Base-by-base conservation (phyloP, 2,329 filamentous ascomycete species). In the Curvularia lunata region DNA sequence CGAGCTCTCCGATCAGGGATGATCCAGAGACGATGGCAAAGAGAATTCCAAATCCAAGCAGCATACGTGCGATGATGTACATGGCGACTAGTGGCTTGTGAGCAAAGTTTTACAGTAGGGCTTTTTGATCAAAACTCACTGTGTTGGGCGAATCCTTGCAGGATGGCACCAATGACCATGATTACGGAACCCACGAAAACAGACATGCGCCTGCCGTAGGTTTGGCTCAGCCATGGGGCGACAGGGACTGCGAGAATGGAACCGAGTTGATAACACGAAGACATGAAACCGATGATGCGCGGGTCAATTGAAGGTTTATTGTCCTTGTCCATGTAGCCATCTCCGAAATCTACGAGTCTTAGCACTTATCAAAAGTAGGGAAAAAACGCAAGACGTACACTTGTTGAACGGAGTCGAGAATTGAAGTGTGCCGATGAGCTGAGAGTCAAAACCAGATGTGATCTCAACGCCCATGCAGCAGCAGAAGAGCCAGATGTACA, bases 1-100 rank as follows among this genome's bases (percentile, higher is more conserved):
- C 84, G 25, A 88, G 75, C 67, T 88, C 86, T 72, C 84, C 85
- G 27, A 88, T 84, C 48, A 87, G 74, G 32, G 83, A 80, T 1
- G 85, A 83, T 4, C 83, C 85, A 2, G 84, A 82, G 32, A 86
- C 83, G 59, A 87, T 87, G 58, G 81, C 83, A 62, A 84, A 85
- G 0, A 84, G 82, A 47, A 88, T 85, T n/a, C 86, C 86, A 23
- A 84, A 82, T 16, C 86, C 86, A n/a, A 88, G 81, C 25, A 88
- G 76, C 56, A 86, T 80, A 54, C 86, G 83, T 12, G 85, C 80
- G 19, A 86, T 74, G 60, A 87, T 83, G 65, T 86, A 88, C 85
- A 87, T 87, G 37, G 72, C 82, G 28, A 74, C 74, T 76, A n/a
- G 12, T 5, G 0, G 12, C 0, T 10, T 9, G 38, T 69, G 45